Base-by-base conservation (phyloP, 2,329 filamentous ascomycete species). In the Epichloe festucae region DNA sequence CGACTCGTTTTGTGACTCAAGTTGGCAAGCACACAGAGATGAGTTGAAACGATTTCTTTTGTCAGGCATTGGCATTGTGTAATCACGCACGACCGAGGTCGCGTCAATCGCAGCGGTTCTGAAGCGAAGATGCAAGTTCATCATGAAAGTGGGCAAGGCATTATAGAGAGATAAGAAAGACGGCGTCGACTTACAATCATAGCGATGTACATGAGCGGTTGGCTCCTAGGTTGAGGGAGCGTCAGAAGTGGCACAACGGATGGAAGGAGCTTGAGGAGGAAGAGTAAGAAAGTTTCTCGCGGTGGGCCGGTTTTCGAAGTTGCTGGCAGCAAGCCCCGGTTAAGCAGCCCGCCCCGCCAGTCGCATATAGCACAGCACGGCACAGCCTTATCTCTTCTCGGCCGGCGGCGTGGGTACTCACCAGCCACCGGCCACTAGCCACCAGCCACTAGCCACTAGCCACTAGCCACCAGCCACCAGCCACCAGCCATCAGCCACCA, bases 61-160 rank as follows among this genome's bases (percentile, higher is more conserved):
- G 53, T 71, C 69, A 72, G 69, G 60, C 38, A 60, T 62, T 64
- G 62, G 70, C 68, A 66, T 62, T 59, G 63, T 70, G 52, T 66
- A 63, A 69, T 73, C 71, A 71, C 56, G 43, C 68, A 67, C 69
- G 68, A 67, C 59, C 65, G 65, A 61, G 66, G 65, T 68, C 65
- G 68, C 64, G 67, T 73, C 69, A 72, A 70, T 70, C 70, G 71
- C 71, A 73, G 71, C 71, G 71, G 71, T 73, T 73, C 71, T 73
- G 68, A 71, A 70, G 68, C 67, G 67, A 69, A 54, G 59, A 64
- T 68, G 67, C 67, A 59, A 64, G 50, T 60, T 72, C 69, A 73
- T 73, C 70, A 73, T 67, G 53, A 53, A 60, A 51, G 45, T 48
- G 49, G 40, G 51, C 46, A 31, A 27, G 46, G 21, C 27, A 31